phyloP scores from a whole-genome alignment of 2,329 filamentous ascomycete species.

The Alternaria longipes region DNA sequence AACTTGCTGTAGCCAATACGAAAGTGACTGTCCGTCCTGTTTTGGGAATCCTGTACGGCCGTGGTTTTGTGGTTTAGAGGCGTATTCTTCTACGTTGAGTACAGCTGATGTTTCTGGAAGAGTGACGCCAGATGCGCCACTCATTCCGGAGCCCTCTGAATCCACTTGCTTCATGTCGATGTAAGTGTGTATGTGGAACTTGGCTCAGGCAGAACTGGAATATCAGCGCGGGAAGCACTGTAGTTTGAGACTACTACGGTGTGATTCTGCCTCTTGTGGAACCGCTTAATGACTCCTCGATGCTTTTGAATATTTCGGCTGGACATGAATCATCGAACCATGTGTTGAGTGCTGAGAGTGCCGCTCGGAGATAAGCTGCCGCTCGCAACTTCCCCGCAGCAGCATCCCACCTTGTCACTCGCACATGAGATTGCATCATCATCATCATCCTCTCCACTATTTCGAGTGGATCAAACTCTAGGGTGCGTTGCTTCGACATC shows the following conservation, averaged over 20 bases:
- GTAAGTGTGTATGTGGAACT: not conserved
- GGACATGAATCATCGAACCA: too few species aligned
- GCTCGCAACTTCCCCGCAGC: not conserved
- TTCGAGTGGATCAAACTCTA: too few species aligned
- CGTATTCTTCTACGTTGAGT: constrained; percentile 32
- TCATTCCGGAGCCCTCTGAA: not conserved
- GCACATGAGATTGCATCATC: not conserved
- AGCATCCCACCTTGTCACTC: not conserved
- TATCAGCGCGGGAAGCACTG: too few species aligned
- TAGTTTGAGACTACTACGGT: not conserved
- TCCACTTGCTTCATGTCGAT: not conserved
- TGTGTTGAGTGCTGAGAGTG: not conserved
- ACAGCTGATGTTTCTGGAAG: constrained; percentile 18
- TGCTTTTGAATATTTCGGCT: too few species aligned
- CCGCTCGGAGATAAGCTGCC: not conserved
- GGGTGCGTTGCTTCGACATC: too few species aligned
- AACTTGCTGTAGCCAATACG: constrained; percentile 43
- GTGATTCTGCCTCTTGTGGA: too few species aligned
- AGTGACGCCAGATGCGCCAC: constrained; percentile 15
- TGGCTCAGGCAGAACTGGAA: too few species aligned
- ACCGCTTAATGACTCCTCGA: too few species aligned
- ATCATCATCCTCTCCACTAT: not conserved
- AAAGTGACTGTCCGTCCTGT: constrained; percentile 36
- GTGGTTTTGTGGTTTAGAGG: constrained; percentile 14
- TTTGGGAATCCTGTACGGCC: constrained; percentile 35